A percentile compares a stretch with the other conserved stretches of the same genome.
Conservation (phyloP, 2,329 filamentous ascomycete genomes). For the Reticulascus tulasneorum region DNA sequence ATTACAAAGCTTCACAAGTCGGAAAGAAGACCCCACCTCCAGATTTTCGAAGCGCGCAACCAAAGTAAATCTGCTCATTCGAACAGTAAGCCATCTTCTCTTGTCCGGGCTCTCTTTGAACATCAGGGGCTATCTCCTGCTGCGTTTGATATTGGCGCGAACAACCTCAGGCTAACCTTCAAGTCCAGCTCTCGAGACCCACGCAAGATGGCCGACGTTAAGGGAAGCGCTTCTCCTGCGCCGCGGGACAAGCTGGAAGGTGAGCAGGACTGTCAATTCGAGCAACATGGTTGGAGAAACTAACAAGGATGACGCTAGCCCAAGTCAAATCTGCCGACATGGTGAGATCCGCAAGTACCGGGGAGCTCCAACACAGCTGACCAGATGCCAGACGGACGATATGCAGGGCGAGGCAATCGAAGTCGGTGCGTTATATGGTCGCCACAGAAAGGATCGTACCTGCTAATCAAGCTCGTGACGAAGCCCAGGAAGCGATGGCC, state of each 20-base stretch:
- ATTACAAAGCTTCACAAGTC: no score
- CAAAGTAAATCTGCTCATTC: no score
- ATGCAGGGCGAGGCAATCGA: conserved; percentile 96
- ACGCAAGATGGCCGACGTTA: conserved; percentile 34
- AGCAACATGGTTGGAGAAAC: conserved; percentile 3
- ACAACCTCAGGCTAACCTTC: no score
- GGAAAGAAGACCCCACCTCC: no score
- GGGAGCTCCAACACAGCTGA: conserved; percentile 7
- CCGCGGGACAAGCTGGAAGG: conserved; percentile 74
- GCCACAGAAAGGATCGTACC: background rate
- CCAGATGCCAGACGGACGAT: conserved; percentile 70
- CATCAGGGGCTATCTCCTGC: no score
- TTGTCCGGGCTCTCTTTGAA: no score
- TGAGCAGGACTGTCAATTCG: conserved; percentile 32
- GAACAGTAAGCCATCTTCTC: no score
- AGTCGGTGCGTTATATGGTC: conserved; percentile 66
- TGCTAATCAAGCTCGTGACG: conserved; percentile 1
- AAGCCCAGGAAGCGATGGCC: conserved; percentile 60
- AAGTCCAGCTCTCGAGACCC: no score
- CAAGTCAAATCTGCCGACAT: conserved; percentile 98
- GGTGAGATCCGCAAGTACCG: conserved; percentile 52
- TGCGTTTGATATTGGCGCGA: no score
- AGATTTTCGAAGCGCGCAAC: no score
- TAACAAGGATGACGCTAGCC: conserved; percentile 47
- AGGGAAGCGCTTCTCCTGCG: conserved; percentile 36